Base-by-base conservation (phyloP, 1,139 yeast species). In the Saccharomycopsis hybrid region DNA sequence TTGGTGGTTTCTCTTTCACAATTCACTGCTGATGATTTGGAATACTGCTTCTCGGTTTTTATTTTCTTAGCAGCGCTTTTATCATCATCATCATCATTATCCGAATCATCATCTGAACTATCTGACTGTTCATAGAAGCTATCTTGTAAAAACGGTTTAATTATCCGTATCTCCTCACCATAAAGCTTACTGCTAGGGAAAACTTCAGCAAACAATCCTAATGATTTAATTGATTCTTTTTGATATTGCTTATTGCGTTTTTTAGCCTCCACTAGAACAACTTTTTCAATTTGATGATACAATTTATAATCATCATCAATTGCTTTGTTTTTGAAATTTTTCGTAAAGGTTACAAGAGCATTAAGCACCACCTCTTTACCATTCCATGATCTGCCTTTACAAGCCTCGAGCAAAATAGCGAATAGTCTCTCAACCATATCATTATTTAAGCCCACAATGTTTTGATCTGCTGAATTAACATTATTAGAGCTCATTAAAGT, bases 371-470 rank as follows among this genome's bases (percentile, higher is more conserved):
- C 65, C 57, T 88, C 96, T 61, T 92, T 92, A 5, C 97, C 97
- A 24, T 75, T 75, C 95, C 96, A 92, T 7, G 94, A 77, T 54
- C 92, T 78, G 0, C 97, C 97, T 50, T 74, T 71, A 53, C 83
- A 73, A 0, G 95, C 80, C 42, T 74, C 76, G 27, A 86, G 61
- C 48, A 89, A 69, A 4, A 82, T 70, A 0, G 69, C 67, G 51
- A 86, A 74, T 28, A 89, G 63, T 24, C 70, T 69, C 1, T 25
- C 61, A 56, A 40, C 45, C 4, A 65, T 59, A 2, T 60, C 56
- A 1, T 60, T 57, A 9, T 70, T 64, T 28, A 69, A 61, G 18
- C 53, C 55, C 18, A 31, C 33, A 30, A 46, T 46, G 4, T 41
- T 39, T 28, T 60, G 66, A 28, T 62, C 65, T 41, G 68, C 64